Conservation (phyloP, 2,329 filamentous ascomycete genomes). For the Aspergillus sp. region DNA sequence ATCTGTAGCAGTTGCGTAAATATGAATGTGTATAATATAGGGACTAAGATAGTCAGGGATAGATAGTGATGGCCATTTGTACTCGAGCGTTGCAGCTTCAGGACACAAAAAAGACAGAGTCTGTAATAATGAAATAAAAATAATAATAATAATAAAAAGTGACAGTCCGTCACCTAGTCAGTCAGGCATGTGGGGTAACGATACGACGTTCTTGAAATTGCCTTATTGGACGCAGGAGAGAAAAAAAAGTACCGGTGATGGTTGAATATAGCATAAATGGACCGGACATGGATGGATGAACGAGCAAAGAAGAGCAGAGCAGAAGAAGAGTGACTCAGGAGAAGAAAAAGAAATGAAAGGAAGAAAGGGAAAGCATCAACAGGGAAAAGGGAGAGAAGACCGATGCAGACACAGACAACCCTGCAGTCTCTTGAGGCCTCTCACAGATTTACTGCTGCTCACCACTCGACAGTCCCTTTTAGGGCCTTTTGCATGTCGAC, state of each 20-base stretch:
- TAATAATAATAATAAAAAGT: not conserved
- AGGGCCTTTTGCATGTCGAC: not conserved
- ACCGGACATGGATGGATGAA: too few relatives aligned
- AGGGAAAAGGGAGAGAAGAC: not conserved
- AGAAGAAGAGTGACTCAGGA: not conserved
- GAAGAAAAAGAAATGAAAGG: constrained; percentile 3
- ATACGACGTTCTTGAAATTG: not conserved
- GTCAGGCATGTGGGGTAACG: not conserved
- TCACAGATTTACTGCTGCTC: not conserved
- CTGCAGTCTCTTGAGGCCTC: not conserved
- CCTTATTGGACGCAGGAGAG: not conserved
- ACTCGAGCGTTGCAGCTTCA: not conserved
- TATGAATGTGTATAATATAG: not conserved
- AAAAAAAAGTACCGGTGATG: not conserved
- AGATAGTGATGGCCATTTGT: not conserved
- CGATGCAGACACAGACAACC: too few relatives aligned
- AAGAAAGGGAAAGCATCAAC: not conserved
- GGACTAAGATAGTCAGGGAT: not conserved
- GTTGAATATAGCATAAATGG: too few relatives aligned
- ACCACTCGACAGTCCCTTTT: not conserved
- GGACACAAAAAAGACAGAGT: not conserved
- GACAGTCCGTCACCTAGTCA: not conserved
- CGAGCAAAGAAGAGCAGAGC: too few relatives aligned
- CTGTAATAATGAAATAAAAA: not conserved
- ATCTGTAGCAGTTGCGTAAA: not conserved